phyloP scores from a whole-genome alignment of 352 stramenopile species.

The Elongisporangium senticosum region DNA sequence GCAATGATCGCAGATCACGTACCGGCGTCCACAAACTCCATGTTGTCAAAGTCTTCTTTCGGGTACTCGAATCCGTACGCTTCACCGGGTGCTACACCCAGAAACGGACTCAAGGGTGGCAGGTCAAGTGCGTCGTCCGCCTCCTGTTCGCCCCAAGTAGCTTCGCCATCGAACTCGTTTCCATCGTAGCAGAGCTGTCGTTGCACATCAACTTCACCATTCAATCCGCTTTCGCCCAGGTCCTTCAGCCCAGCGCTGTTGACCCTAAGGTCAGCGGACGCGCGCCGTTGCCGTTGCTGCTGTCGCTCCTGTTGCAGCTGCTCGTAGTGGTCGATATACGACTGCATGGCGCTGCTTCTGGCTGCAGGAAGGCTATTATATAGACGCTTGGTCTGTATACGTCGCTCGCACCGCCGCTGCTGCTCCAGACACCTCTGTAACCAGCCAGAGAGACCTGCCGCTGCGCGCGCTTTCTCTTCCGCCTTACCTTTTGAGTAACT shows the following conservation, averaged over 20 bases:
- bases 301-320: slow-evolving; percentile 39
- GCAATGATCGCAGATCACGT: slow-evolving; percentile 7
- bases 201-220: neutral
- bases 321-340: slow-evolving; percentile 49
- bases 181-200: neutral
- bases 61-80: slow-evolving; percentile 2
- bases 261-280: slow-evolving; percentile 8
- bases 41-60: slow-evolving; percentile 21
- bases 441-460: neutral
- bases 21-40: slow-evolving; percentile 76
- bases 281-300: slow-evolving; percentile 13
- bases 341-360: slow-evolving; percentile 14
- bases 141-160: neutral
- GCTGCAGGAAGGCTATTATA: neutral
- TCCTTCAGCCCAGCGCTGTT: slow-evolving; percentile 5
- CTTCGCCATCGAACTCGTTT: neutral
- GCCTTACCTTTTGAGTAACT: neutral
- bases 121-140: slow-evolving; percentile 29
- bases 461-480: neutral
- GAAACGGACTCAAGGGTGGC: slow-evolving; percentile 25
- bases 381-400: neutral
- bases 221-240: neutral
- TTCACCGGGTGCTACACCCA: neutral
- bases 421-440: neutral
- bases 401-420: neutral